Percentiles rank a stretch among this genome's conserved stretches.
These are phyloP conservation scores for Coemansia sp. DNA, from an alignment of 192 early-diverging fungal species.

Conservation along the genomic window DNA sequence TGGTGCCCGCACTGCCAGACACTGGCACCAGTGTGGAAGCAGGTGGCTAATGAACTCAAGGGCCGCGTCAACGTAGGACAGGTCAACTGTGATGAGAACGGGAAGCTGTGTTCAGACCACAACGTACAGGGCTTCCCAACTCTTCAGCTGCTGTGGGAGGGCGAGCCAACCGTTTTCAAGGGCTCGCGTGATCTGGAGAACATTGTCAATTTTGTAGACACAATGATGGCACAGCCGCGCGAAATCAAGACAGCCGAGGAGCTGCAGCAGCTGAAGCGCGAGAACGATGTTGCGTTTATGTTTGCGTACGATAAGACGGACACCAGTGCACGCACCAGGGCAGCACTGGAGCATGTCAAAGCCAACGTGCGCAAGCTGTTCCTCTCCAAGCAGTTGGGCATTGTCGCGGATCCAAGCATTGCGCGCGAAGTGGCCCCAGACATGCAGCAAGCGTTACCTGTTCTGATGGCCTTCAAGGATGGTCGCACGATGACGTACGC, in stretches of 20 bases:
- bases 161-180: slow-evolving; percentile 41
- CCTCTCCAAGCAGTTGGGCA: slow-evolving; percentile 38
- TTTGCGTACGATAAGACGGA: slow-evolving; percentile 52
- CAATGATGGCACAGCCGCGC: slow-evolving; percentile 43
- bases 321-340: slow-evolving; percentile 32
- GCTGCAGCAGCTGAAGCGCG: slow-evolving; percentile 32
- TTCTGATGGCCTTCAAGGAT: slow-evolving; percentile 64
- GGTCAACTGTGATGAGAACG: slow-evolving; percentile 78
- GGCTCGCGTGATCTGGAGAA: slow-evolving; percentile 55
- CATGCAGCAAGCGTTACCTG: slow-evolving; percentile 35
- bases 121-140: slow-evolving; percentile 85
- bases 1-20: slow-evolving; percentile 88
- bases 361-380: slow-evolving; percentile 47
- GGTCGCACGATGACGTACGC: slow-evolving; percentile 28
- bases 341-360: slow-evolving; percentile 30
- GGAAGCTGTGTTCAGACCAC: slow-evolving; percentile 61
- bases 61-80: slow-evolving; percentile 78
- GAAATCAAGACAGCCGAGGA: slow-evolving; percentile 41
- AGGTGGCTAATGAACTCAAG: slow-evolving; percentile 62
- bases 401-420: slow-evolving; percentile 17
- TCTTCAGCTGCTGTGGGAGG: slow-evolving; percentile 65
- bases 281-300: slow-evolving; percentile 59
- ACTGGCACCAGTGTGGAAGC: slow-evolving; percentile 76
- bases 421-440: slow-evolving; percentile 13
- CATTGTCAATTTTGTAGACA: slow-evolving; percentile 58